Evolutionary conservation across 2,329 filamentous ascomycete species (phyloP), one percentile per base, ranked within the genome.

Genomic region (Fusarium chuoi): DNA sequence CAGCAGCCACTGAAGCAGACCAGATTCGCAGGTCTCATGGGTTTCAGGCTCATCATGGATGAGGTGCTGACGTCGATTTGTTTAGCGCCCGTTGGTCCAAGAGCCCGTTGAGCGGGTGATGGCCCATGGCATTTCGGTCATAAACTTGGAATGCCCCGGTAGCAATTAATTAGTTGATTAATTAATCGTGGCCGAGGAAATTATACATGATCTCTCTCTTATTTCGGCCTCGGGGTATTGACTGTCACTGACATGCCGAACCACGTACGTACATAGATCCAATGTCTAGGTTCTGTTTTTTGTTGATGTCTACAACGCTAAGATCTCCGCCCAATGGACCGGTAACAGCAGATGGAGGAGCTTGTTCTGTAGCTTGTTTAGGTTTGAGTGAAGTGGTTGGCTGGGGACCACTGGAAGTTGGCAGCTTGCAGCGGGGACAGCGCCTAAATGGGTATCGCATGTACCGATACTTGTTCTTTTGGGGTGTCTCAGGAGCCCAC

Each of bases 101-200:
- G 46, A 68, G 42, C 69, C 44, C 57, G 70, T 73, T 73, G 70
- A 62, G 70, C 54, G 49, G 70, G 66, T 74, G 70, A 73, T 60
- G 62, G 54, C 39, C 51, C 39, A 52, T 52, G 59, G 18, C 42
- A 54, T 65, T 54, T 70, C 46, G 70, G 70, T 62, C 26, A 51
- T 33, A 66, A 62, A 33, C 65, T 54, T 67, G 52, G 57, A 45
- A 65, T 30, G 41, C 44, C 62, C 71, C 55, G 26, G 54, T 51
- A 42, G 52, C 51, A 33, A 33, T 33, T 33, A 44, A 58, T 45
- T 26, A 55, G 20, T 55, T n/a, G 26, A 12, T n/a, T 55, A 41
- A 52, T 36, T 52, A 49, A 69, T 39, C 20, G 22, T 30, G 36
- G 15, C 49, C 65, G 65, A 56, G 59, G 44, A 70, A 70, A 18